Evolutionary conservation across 148 eudicot genomes (phyloP), one percentile per base, ranked within the genome.

Genomic region (Heliosperma pusillum): DNA sequence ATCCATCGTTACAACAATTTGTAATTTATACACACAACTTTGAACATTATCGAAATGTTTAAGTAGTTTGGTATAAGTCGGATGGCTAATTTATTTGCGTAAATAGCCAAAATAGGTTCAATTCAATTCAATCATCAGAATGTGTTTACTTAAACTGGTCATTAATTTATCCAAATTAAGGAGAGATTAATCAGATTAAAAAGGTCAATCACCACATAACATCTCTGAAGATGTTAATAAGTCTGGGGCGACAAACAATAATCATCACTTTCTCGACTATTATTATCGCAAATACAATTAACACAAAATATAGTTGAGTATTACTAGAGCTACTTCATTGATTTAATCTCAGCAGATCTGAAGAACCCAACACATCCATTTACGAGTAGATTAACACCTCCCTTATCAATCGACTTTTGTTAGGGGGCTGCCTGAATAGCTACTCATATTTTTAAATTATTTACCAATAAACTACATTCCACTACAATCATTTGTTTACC

Each of bases 321-420:
- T 80, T 80, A 80, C 82, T 80, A 80, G 82, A 80, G 27, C 67
- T 0, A 64, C 79, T 2, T 80, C 82, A 80, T 19, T 0, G 69
- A 26, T 5, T 0, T 30, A 36, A 71, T 65, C 76, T 80, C 83
- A 72, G 80, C 80, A 71, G 36, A 7, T 80, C 83, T 80, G 83
- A 80, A 80, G 83, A 76, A 72, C 83, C 24, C 44, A 80, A 72
- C 57, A 45, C 16, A 25, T 76, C 0, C 58, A 13, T 80, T 15
- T 80, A 59, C 76, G 83, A 80, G 80, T 76, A 76, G 83, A 76
- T 11, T 66, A 80, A 80, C 83, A 33, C 83, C 80, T 45, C 73
- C 76, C 83, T 72, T 80, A 58, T 42, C 79, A 71, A 80, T 13
- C 47, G 65, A 0, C 20, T 29, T 56, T n/a, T 69, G 69, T 33